Conservation (phyloP, 169 alveolate species). For the Perkinsus chesapeaki region DNA sequence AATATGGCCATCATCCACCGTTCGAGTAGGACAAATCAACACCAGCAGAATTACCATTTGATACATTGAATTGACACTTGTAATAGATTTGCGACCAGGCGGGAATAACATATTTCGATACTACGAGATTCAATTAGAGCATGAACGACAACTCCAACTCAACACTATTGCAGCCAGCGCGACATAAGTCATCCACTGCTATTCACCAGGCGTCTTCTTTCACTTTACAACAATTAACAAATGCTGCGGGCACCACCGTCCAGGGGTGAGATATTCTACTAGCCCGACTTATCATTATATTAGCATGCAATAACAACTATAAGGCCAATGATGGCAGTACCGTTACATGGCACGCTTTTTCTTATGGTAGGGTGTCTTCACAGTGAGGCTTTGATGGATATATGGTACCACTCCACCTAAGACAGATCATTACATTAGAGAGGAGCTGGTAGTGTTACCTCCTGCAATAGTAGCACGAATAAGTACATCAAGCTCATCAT, state of each 20-base stretch:
- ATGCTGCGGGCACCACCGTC: background rate
- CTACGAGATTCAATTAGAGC: no score
- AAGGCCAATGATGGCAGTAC: no score
- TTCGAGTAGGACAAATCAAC: no score
- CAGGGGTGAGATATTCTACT: background rate
- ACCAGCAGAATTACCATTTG: no score
- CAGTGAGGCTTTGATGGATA: background rate
- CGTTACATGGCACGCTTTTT: background rate
- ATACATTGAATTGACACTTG: no score
- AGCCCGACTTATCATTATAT: background rate
- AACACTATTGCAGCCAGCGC: background rate
- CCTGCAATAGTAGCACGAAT: slow-evolving; percentile 99
- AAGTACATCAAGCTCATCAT: slow-evolving; percentile 93
- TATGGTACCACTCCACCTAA: background rate
- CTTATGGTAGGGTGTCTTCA: background rate
- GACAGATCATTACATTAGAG: background rate
- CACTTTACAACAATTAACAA: background rate
- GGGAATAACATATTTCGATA: no score
- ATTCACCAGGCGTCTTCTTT: no score
- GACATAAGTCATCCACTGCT: no score
- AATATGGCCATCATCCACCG: no score
- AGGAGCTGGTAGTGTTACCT: slow-evolving; percentile 46
- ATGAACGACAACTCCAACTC: no score
- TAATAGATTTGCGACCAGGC: no score
- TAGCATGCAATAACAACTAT: background rate